Base-by-base conservation (phyloP, 2,329 filamentous ascomycete genomes). In the Didymella pinodella region DNA sequence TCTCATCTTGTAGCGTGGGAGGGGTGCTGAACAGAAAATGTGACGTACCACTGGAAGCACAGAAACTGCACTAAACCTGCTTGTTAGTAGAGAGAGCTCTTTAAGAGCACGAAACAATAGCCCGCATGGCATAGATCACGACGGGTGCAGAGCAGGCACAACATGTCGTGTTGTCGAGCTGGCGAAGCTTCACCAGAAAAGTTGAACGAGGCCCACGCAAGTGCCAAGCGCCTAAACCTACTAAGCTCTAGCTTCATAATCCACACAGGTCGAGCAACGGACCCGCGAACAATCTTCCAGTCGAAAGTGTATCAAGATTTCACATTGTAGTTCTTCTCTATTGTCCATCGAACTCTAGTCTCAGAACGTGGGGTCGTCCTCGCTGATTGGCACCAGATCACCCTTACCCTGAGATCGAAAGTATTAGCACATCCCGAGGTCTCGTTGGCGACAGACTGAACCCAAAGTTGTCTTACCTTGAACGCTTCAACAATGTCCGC, bases 401-500 rank as follows among this genome's bases (percentile, higher is more conserved):
- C 83, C 84, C 22, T 78, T 76, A 0, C 84, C 56, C 56, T 59
- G 7, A 3, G 11, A 34, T 14, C n/a, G 22, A 8, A 2, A 36
- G 32, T 8, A 50, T 59, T 16, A 59, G 50, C n/a, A n/a, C 28
- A 44, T 44, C 25, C 7, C 7, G 8, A 18, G 6, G 7, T 41
- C n/a, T 32, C 12, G 31, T 8, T 25, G 41, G 26, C 18, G 18
- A 18, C 16, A 3, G 43, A 25, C 32, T 36, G 14, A 16, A 28
- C 5, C 41, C 11, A 8, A 8, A 7, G n/a, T 20, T 2, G 10
- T 31, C 47, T 41, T 50, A 59, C 84, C 54, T 79, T 79, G 65
- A 83, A 86, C 12, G 72, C 76, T 70, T 85, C 80, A 48, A 81
- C 44, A 44, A 86, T 79, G 56, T 81, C 72, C 12, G 82, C 85